These are phyloP conservation scores for Ophiobolus disseminans DNA, from an alignment of 2,329 filamentous ascomycete genomes.

Conservation along the genomic window DNA sequence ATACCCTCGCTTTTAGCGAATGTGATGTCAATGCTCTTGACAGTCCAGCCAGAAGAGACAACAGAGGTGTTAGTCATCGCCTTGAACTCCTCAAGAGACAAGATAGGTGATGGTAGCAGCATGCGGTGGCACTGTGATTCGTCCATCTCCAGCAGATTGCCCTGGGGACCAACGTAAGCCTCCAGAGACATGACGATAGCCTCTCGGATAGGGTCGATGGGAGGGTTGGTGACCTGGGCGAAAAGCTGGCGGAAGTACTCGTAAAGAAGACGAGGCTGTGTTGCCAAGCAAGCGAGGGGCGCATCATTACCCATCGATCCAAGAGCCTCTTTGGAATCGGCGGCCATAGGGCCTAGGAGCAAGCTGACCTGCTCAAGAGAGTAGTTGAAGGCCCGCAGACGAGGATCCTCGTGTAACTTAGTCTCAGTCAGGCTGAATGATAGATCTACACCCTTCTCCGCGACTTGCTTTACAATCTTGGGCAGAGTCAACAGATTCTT, in stretches of 20 bases:
- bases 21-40: conserved; percentile 89
- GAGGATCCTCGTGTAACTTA: conserved; percentile 81
- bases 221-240: conserved; percentile 96
- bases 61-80: conserved; percentile 78
- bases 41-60: conserved; percentile 80
- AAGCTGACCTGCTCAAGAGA: conserved; percentile 94
- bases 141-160: conserved; percentile 94
- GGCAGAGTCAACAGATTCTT: conserved; percentile 84
- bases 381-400: conserved; percentile 88
- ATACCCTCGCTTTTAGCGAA: conserved; percentile 87
- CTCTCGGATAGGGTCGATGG: conserved; percentile 95
- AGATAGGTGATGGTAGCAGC: conserved; percentile 83
- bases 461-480: conserved; percentile 70
- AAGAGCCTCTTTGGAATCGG: conserved; percentile 94
- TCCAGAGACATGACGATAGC: conserved; percentile 98
- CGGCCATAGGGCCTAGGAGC: conserved; percentile 92
- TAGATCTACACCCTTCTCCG: conserved; percentile 67
- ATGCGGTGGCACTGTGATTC: conserved; percentile 85
- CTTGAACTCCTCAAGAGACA: conserved; percentile 91
- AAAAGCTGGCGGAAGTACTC: conserved; percentile 99
- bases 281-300: conserved; percentile 88
- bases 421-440: conserved; percentile 70
- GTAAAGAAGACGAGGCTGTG: conserved; percentile 85
- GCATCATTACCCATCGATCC: conserved; percentile 99
- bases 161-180: conserved; percentile 94